Conservation (phyloP, 495 filamentous ascomycete species). For the Neurospora sp. region DNA sequence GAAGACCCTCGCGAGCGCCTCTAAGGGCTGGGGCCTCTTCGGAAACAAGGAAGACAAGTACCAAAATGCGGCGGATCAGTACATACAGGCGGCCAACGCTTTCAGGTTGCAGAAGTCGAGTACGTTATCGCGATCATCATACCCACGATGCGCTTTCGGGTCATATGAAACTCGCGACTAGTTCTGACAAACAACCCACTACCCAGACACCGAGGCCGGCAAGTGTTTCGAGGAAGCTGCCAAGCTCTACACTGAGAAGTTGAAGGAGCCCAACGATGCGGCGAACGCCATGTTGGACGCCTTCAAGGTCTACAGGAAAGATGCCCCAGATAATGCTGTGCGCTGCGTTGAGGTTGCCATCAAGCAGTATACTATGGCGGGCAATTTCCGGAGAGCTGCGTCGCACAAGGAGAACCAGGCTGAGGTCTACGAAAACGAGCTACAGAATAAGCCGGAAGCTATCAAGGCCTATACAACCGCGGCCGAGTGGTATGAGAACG, state of each 20-base stretch:
- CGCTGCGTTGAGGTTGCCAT: conserved; percentile 65
- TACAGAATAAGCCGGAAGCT: conserved; percentile 65
- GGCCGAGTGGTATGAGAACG: conserved; percentile 76
- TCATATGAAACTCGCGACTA: neutral
- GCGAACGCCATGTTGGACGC: conserved; percentile 64
- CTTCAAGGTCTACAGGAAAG: conserved; percentile 78
- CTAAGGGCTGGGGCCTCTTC: conserved; percentile 64
- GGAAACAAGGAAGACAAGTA: conserved; percentile 70
- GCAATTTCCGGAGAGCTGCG: conserved; percentile 81
- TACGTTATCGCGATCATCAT: conserved; percentile 19
- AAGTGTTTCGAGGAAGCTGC: conserved; percentile 72
- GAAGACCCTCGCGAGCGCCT: conserved; percentile 57
- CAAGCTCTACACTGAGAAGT: conserved; percentile 56
- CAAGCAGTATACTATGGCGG: conserved; percentile 66
- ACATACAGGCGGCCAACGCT: conserved; percentile 69
- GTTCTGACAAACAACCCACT: neutral
- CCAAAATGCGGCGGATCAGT: conserved; percentile 72
- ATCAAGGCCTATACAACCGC: conserved; percentile 70
- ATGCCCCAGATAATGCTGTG: conserved; percentile 66
- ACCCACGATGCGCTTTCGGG: neutral
- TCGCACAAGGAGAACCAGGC: conserved; percentile 77
- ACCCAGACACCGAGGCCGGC: conserved; percentile 67
- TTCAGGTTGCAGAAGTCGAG: conserved; percentile 65
- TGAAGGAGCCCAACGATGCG: conserved; percentile 82
- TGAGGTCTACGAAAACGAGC: conserved; percentile 69